phyloP scores from a whole-genome alignment of 1,139 yeast genomes.

The Blastobotrys aristatus region DNA sequence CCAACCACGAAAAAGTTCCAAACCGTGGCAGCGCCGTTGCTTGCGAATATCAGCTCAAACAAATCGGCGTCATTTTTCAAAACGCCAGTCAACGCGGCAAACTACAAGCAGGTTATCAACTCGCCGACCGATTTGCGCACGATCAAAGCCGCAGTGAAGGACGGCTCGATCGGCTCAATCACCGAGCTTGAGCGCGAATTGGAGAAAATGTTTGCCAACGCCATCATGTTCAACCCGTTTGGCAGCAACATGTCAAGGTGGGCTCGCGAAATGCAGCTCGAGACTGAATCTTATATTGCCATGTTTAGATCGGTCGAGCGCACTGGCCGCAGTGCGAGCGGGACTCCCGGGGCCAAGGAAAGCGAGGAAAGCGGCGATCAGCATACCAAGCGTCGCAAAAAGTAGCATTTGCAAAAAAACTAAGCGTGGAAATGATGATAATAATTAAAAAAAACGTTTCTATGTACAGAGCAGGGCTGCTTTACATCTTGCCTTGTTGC shows the following conservation, averaged over 20 bases:
- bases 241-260: constrained; percentile 58
- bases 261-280: constrained; percentile 57
- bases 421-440: constrained; percentile 1
- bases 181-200: constrained; percentile 62
- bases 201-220: constrained; percentile 76
- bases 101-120: constrained; percentile 56
- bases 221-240: constrained; percentile 72
- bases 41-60: constrained; percentile 63
- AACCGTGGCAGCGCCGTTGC: constrained; percentile 42
- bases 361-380: constrained; percentile 8
- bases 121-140: constrained; percentile 66
- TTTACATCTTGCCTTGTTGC: constrained; percentile 22
- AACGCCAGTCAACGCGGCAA: constrained; percentile 69
- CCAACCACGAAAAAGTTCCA: constrained; percentile 29
- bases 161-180: constrained; percentile 47
- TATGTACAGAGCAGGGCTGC: background rate
- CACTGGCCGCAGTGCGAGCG: constrained; percentile 17
- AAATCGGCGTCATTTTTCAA: constrained; percentile 70
- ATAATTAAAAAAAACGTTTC: constrained; percentile 1
- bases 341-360: constrained; percentile 12
- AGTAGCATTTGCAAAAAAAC: constrained; percentile 4
- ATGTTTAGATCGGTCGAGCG: constrained; percentile 34
- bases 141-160: constrained; percentile 53
- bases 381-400: constrained; percentile 10
- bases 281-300: constrained; percentile 34